phyloP scores from a whole-genome alignment of 345 rosid genomes.

The sweet orange (Citrus sinensis) region DNA sequence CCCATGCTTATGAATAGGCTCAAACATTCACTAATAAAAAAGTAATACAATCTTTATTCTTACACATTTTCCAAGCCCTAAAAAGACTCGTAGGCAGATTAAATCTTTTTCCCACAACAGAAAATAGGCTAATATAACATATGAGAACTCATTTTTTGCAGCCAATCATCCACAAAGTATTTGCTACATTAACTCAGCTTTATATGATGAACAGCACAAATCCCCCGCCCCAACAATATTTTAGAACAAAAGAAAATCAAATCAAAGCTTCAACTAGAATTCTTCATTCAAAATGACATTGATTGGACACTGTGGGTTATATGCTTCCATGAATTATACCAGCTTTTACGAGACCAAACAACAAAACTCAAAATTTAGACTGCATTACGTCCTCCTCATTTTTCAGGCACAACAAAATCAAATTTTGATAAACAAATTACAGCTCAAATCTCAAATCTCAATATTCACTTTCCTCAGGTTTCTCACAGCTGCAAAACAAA shows the following conservation, averaged over 20 bases:
- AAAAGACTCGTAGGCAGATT: not conserved
- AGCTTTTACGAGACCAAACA: too few relatives aligned
- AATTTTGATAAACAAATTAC: not conserved
- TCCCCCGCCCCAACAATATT: not conserved
- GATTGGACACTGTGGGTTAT: too few relatives aligned
- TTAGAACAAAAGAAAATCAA: not conserved
- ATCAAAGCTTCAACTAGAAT: not conserved
- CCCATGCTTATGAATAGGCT: not conserved
- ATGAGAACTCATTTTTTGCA: not conserved
- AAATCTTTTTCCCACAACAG: not conserved
- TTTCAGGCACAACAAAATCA: not conserved
- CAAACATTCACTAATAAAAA: not conserved
- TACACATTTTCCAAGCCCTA: not conserved
- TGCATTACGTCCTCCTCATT: not conserved
- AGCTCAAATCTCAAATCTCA: not conserved
- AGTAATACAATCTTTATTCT: not conserved
- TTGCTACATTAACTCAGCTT: not conserved
- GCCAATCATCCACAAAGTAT: not conserved
- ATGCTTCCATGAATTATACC: not conserved
- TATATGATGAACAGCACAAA: not conserved
- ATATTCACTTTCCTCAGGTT: not conserved
- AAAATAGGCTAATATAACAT: not conserved
- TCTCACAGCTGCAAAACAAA: not conserved
- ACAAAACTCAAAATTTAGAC: not conserved
- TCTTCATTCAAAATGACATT: not conserved